Percentiles rank a stretch among this genome's conserved stretches.
Conservation (phyloP, 1,139 yeast species). For the Suhomyces guaymorum region DNA sequence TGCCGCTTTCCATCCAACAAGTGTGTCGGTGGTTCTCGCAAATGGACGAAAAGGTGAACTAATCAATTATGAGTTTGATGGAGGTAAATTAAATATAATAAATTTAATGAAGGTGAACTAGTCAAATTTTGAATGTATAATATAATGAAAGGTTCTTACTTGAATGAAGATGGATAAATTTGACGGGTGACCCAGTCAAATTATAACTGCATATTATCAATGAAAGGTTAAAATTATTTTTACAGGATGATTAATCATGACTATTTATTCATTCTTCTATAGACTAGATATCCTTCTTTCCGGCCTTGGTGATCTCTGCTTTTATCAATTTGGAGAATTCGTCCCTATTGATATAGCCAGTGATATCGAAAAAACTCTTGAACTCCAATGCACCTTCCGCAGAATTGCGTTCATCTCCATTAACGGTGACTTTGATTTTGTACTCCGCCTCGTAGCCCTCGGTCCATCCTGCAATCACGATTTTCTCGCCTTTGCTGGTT, state of each 20-base stretch:
- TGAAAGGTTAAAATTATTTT: too few species aligned
- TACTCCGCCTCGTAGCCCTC: constrained; percentile 49
- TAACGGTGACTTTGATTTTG: constrained; percentile 30
- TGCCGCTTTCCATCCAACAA: constrained; percentile 53
- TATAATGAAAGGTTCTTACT: too few species aligned
- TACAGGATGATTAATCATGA: too few species aligned
- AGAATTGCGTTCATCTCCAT: constrained; percentile 26
- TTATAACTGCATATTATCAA: too few species aligned
- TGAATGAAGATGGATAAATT: too few species aligned
- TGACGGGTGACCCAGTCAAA: too few species aligned
- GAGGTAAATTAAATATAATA: too few species aligned
- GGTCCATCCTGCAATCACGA: constrained; percentile 41
- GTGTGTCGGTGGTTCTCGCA: constrained; percentile 51
- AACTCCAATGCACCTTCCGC: constrained; percentile 34
- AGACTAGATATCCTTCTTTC: constrained; percentile 10
- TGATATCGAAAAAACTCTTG: constrained; percentile 46
- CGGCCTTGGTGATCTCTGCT: constrained; percentile 24
- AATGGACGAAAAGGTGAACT: constrained; percentile 46
- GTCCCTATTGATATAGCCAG: constrained; percentile 48
- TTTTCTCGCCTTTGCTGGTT: constrained; percentile 33
- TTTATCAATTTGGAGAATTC: constrained; percentile 36
- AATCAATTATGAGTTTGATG: too few species aligned
- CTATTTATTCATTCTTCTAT: neutral
- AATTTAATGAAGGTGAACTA: too few species aligned
- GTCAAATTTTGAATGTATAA: too few species aligned